Evolutionary conservation across 2,329 filamentous ascomycete genomes (phyloP).

Genomic region (Paraphaeosphaeria minitans): DNA sequence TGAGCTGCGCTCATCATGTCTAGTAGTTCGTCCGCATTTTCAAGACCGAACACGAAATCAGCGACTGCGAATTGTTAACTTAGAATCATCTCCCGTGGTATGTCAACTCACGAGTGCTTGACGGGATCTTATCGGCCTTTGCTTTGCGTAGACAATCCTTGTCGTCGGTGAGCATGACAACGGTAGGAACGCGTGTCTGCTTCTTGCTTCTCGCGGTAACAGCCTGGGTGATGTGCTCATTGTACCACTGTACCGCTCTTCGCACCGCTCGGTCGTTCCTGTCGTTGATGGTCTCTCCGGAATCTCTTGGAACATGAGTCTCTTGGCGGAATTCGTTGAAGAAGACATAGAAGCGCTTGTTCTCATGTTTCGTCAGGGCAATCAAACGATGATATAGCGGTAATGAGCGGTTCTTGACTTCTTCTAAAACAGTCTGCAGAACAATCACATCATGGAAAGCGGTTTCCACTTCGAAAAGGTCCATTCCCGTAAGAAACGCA

Average conservation of each 20-base stretch:
- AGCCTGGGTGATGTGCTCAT: constrained; percentile 73
- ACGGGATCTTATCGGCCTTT: constrained; percentile 73
- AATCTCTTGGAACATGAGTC: constrained; percentile 77
- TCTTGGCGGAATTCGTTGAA: constrained; percentile 98
- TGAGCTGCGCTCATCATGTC: constrained; percentile 90
- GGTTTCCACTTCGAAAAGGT: constrained; percentile 89
- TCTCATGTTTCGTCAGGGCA: constrained; percentile 88
- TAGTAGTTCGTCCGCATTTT: constrained; percentile 81
- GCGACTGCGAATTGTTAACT: constrained; percentile 41
- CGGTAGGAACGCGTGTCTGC: constrained; percentile 66
- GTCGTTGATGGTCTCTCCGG: constrained; percentile 91
- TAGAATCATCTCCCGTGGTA: neutral
- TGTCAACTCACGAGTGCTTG: constrained; percentile 57
- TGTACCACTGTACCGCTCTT: constrained; percentile 87
- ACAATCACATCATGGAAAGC: constrained; percentile 98
- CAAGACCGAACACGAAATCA: constrained; percentile 82
- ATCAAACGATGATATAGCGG: constrained; percentile 94
- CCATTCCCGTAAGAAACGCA: constrained; percentile 93
- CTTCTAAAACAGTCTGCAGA: constrained; percentile 93
- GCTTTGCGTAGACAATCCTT: constrained; percentile 85
- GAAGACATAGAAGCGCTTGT: constrained; percentile 97
- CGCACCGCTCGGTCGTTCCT: constrained; percentile 93
- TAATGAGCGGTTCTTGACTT: constrained; percentile 89
- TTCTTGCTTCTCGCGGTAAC: constrained; percentile 58
- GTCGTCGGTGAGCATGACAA: constrained; percentile 95